Evolutionary conservation across 2,329 filamentous ascomycete genomes (phyloP).

Genomic region (Periglandula ipomoeae): DNA sequence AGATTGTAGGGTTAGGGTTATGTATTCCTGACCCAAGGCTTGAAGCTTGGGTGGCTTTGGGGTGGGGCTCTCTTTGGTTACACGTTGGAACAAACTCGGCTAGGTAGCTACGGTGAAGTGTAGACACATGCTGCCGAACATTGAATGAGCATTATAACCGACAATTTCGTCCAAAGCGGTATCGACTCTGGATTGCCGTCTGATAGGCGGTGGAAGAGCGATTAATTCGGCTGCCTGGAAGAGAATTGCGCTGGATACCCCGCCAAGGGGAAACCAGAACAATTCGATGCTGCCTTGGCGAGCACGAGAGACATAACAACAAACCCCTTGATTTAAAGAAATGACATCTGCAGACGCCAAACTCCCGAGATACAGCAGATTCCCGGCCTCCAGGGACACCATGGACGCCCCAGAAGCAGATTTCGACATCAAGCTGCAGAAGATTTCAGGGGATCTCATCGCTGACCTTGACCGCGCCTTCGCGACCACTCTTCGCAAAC

Average conservation of each 20-base stretch:
- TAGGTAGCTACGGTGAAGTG: not conserved
- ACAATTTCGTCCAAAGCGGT: not conserved
- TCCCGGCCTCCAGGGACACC: not conserved
- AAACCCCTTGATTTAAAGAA: not conserved
- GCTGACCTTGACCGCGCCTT: slow-evolving; percentile 47
- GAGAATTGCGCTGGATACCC: not conserved
- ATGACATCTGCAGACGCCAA: no score
- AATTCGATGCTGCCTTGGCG: not conserved
- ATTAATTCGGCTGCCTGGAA: not conserved
- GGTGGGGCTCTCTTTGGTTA: not conserved
- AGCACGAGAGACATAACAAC: not conserved
- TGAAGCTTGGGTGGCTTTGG: not conserved
- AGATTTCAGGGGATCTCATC: slow-evolving; percentile 49
- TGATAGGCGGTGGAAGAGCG: not conserved
- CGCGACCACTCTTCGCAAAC: slow-evolving; percentile 41
- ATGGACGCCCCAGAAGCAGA: slow-evolving; percentile 57
- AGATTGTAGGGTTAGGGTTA: not conserved
- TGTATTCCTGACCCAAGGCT: not conserved
- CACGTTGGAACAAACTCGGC: not conserved
- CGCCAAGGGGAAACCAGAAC: not conserved
- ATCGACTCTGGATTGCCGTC: not conserved
- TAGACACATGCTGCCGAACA: no score
- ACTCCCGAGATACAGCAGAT: no score
- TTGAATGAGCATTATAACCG: no score
- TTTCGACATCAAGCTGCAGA: slow-evolving; percentile 52